Conservation (phyloP, 129 eudicot genomes). For the Tagetes erecta region DNA sequence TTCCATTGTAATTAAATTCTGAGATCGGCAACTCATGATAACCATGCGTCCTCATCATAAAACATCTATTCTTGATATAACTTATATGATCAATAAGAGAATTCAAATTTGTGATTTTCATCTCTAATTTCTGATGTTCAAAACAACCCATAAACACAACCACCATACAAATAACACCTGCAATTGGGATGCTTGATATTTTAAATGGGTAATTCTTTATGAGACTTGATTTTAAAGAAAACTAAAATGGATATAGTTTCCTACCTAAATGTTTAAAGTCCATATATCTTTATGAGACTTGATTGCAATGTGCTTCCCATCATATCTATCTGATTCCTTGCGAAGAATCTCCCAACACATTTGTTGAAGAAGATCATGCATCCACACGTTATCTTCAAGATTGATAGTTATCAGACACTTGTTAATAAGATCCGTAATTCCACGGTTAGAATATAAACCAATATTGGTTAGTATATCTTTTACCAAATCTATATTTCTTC, state of each 20-base stretch:
- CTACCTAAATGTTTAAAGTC: no score
- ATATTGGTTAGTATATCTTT: neutral
- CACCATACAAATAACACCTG: neutral
- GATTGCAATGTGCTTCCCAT: slow-evolving; percentile 13
- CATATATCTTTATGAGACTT: neutral
- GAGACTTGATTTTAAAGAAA: no score
- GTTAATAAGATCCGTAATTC: neutral
- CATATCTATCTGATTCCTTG: neutral
- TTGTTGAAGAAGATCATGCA: slow-evolving; percentile 5
- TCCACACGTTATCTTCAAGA: neutral
- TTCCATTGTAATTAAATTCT: neutral
- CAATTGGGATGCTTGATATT: neutral
- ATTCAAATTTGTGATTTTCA: neutral
- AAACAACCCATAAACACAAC: neutral
- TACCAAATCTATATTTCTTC: slow-evolving; percentile 3
- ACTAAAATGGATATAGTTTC: no score
- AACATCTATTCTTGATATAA: no score
- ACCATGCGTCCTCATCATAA: no score
- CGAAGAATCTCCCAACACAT: neutral
- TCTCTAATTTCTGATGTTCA: neutral
- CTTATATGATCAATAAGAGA: neutral
- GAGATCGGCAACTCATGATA: slow-evolving; percentile 8
- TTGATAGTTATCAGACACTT: slow-evolving; percentile 9
- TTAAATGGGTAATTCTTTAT: neutral
- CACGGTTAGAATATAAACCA: neutral